Evolutionary conservation across 2,329 filamentous ascomycete genomes (phyloP), one percentile per base, ranked within the genome.

Genomic region (Diplodia corticola): DNA sequence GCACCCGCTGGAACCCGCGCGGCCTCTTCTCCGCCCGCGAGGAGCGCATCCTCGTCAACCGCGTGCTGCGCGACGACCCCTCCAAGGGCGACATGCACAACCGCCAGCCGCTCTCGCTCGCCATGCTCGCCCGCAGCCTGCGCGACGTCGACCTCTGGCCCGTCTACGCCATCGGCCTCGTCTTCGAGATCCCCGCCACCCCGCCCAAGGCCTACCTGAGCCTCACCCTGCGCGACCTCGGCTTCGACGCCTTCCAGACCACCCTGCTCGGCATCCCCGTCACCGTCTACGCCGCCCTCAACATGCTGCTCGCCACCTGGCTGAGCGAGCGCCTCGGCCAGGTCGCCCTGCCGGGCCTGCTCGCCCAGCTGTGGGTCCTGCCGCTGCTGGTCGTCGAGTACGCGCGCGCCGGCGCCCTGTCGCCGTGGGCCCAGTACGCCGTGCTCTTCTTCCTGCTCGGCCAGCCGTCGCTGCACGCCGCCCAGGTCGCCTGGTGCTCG

Each of bases 1-100:
- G 84, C 22, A 76, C 82, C 51, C 83, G 91, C 68, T 86, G 85
- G 53, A 84, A 86, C 2, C 86, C 86, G 65, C 69, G 83, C 22
- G 88, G 89, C 5, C 89, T 88, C 88, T 90, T 89, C 74, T 85
- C 79, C 2, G 88, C 90, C 72, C 81, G 81, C 1, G 87, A 91
- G 72, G 89, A 91, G 71, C 84, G 86, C 66, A 90, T 91, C 71
- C 87, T 91, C 84, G 83, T 89, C 20, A 91, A 90, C 72, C 83
- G 84, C 26, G 80, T 89, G 26, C 75, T 86, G 12, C 79, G 84
- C 9, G 84, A 86, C 63, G 84, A 86, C 54, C 83, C 84, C 0
- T 81, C 80, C 54, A 87, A 87, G 69, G 84, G 84, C n/a, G 82
- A 81, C 68, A 87, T 88, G 85, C 84, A 87, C 73, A 88, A 88